Evolutionary conservation across 1,139 yeast genomes (phyloP).

Genomic region (Candida glucosophila): DNA sequence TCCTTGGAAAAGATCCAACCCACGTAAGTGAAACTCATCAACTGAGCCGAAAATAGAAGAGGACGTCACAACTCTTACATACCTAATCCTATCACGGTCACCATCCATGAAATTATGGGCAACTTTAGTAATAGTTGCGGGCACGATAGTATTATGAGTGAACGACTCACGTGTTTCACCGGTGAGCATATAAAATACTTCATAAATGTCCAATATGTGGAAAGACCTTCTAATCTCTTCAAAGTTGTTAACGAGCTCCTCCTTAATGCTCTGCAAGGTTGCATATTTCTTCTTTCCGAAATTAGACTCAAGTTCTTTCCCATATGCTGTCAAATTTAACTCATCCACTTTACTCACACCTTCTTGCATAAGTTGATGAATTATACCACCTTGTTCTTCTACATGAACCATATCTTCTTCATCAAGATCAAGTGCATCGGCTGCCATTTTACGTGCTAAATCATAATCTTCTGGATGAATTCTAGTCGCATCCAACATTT

Average conservation of each 20-base stretch:
- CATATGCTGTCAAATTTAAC: conserved; percentile 82
- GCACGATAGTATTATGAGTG: conserved; percentile 64
- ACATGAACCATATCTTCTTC: conserved; percentile 86
- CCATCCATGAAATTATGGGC: conserved; percentile 36
- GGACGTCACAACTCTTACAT: conserved; percentile 56
- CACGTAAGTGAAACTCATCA: conserved; percentile 53
- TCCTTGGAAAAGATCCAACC: conserved; percentile 44
- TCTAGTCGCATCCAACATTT: conserved; percentile 85
- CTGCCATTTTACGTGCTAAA: conserved; percentile 92
- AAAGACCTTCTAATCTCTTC: conserved; percentile 75
- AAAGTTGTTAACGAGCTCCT: conserved; percentile 79
- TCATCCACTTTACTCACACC: conserved; percentile 84
- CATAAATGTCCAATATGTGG: conserved; percentile 57
- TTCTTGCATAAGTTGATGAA: conserved; percentile 71
- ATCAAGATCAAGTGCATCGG: conserved; percentile 92
- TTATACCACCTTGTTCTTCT: conserved; percentile 75
- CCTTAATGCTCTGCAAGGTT: conserved; percentile 78
- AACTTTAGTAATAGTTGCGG: conserved; percentile 59
- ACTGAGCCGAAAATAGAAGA: conserved; percentile 72
- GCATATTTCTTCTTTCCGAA: conserved; percentile 74
- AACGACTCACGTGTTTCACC: conserved; percentile 74
- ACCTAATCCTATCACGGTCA: conserved; percentile 28
- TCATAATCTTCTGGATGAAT: conserved; percentile 98
- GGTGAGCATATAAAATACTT: conserved; percentile 81
- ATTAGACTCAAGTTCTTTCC: conserved; percentile 77